These are phyloP conservation scores for Ophiostoma sp. DNA, from an alignment of 2,329 filamentous ascomycete genomes.

Conservation along the genomic window DNA sequence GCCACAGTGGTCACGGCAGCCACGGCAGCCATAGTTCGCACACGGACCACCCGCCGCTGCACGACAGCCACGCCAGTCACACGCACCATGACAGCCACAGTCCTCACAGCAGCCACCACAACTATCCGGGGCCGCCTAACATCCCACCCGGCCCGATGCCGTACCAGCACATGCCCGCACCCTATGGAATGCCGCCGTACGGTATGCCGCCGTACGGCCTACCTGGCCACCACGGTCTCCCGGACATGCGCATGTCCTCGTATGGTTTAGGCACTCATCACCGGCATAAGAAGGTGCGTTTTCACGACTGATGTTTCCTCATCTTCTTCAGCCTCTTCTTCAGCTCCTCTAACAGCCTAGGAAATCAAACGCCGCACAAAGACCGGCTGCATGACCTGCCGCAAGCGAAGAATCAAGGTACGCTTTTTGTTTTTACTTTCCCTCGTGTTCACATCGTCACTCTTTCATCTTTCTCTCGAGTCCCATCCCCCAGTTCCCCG, in stretches of 20 bases:
- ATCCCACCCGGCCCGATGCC: constrained; percentile 35
- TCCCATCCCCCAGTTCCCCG: too few species aligned
- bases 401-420: constrained; percentile 58
- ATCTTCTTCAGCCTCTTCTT: not conserved
- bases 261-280: constrained; percentile 13
- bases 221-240: constrained; percentile 38
- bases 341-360: constrained; percentile 33
- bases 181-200: constrained; percentile 35
- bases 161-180: constrained; percentile 32
- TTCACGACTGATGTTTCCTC: not conserved
- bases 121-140: constrained; percentile 34
- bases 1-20: constrained; percentile 24
- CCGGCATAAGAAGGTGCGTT: constrained; percentile 53
- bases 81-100: constrained; percentile 21
- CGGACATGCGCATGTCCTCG: constrained; percentile 21
- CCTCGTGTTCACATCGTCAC: not conserved
- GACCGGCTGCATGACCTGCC: constrained; percentile 58
- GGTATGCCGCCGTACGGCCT: constrained; percentile 42
- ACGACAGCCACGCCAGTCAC: not conserved
- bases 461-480: not conserved
- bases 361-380: constrained; percentile 60
- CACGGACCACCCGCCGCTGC: not conserved
- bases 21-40: constrained; percentile 16
- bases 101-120: not conserved
- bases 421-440: constrained; percentile 1